These are phyloP conservation scores for Macrocybe gigantea DNA, from an alignment of 768 basidiomycete species.

Conservation along the genomic window DNA sequence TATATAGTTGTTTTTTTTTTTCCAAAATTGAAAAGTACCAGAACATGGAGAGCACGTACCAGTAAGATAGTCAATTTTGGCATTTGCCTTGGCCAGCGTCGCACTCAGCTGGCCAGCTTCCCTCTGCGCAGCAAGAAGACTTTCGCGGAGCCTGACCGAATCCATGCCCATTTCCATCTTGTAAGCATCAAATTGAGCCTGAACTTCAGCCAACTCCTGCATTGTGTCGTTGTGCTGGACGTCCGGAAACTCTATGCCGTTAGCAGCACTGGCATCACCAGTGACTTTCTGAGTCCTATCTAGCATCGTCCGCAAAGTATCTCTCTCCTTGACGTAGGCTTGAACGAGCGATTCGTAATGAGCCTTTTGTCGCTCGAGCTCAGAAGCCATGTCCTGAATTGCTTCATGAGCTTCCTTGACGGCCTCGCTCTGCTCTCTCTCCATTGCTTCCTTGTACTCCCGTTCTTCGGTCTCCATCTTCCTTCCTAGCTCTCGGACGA, in stretches of 20 bases:
- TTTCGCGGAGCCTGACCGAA: constrained; percentile 63
- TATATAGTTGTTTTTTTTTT: constrained; percentile 20
- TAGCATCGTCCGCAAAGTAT: constrained; percentile 75
- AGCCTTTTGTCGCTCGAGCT: constrained; percentile 76
- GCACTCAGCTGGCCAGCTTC: constrained; percentile 63
- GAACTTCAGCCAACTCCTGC: constrained; percentile 65
- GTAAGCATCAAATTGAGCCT: constrained; percentile 78
- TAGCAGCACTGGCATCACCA: constrained; percentile 10
- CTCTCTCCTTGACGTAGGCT: constrained; percentile 83
- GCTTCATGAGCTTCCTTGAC: constrained; percentile 85
- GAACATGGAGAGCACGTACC: constrained; percentile 38
- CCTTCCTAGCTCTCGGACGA: constrained; percentile 75
- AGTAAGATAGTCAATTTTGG: constrained; percentile 70
- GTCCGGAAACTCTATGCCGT: constrained; percentile 13
- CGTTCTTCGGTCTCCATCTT: constrained; percentile 85
- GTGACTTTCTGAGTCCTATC: constrained; percentile 39
- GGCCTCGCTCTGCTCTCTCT: constrained; percentile 72
- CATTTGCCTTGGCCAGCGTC: constrained; percentile 76
- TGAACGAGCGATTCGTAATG: constrained; percentile 65
- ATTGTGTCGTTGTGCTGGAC: constrained; percentile 29
- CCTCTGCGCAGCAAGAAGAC: constrained; percentile 56
- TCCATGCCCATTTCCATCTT: constrained; percentile 79
- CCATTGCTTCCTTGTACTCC: constrained; percentile 64
- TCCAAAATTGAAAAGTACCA: constrained; percentile 5
- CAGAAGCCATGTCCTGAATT: constrained; percentile 70